Conservation (phyloP, 208 protist genomes). For the Kentomonas sorsogonicus region DNA sequence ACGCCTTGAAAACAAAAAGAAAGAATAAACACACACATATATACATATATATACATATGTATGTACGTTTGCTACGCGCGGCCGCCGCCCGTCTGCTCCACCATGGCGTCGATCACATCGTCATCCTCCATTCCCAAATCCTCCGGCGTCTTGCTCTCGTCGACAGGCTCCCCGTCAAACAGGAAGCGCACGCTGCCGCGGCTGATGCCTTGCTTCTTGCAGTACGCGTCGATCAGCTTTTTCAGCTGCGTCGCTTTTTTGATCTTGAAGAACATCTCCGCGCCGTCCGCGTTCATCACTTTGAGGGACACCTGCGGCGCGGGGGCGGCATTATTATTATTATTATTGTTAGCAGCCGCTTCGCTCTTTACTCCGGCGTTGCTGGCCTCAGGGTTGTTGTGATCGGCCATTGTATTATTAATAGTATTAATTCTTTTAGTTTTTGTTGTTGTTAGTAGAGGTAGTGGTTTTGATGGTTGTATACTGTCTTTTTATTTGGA, state of each 20-base stretch:
- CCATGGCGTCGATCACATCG: constrained; percentile 94
- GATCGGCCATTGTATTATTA: too few relatives aligned
- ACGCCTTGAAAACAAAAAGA: too few relatives aligned
- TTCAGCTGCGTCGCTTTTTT: constrained; percentile 91
- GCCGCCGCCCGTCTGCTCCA: constrained; percentile 83
- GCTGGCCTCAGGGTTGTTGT: too few relatives aligned
- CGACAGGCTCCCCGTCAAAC: constrained; percentile 92
- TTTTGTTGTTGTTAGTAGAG: too few relatives aligned
- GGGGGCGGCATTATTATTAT: constrained; percentile 24
- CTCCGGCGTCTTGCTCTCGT: constrained; percentile 89
- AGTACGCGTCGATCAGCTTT: constrained; percentile 97
- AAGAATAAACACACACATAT: not conserved
- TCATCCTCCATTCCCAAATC: constrained; percentile 94
- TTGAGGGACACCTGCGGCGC: constrained; percentile 80
- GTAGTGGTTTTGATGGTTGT: too few relatives aligned
- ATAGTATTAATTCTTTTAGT: too few relatives aligned
- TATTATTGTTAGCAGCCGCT: too few relatives aligned
- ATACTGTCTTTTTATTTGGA: not conserved
- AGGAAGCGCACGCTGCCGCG: constrained; percentile 91
- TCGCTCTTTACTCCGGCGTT: too few relatives aligned
- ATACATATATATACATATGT: not conserved
- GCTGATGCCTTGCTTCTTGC: constrained; percentile 92
- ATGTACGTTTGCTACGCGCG: not conserved
- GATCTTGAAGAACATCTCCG: constrained; percentile 97
- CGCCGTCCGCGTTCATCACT: constrained; percentile 90